phyloP scores from a whole-genome alignment of 2,329 filamentous ascomycete species.

The Acrocalymma vagum region DNA sequence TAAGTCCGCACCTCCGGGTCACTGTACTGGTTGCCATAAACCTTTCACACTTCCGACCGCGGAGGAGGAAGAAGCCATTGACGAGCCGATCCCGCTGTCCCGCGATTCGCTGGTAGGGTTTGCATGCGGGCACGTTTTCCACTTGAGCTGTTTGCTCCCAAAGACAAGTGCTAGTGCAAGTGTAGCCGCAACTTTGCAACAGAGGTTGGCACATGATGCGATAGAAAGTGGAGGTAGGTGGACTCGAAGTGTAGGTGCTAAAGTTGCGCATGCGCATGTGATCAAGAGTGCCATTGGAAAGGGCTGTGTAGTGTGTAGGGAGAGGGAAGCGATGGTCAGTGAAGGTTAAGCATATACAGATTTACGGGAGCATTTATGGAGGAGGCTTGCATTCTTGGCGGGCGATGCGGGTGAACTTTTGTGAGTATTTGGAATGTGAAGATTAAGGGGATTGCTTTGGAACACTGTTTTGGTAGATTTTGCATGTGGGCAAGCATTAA shows the following conservation, averaged over 20 bases:
- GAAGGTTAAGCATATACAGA: too few relatives aligned
- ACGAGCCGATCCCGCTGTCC: constrained; percentile 33
- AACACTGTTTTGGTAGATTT: too few relatives aligned
- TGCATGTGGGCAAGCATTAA: too few relatives aligned
- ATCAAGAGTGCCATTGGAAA: constrained; percentile 76
- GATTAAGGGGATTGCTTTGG: too few relatives aligned
- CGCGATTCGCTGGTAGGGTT: constrained; percentile 79
- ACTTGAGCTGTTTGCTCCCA: constrained; percentile 73
- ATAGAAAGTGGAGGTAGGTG: constrained; percentile 55
- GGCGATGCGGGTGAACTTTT: too few relatives aligned
- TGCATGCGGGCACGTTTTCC: constrained; percentile 83
- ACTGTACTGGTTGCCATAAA: constrained; percentile 43
- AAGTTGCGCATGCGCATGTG: constrained; percentile 73
- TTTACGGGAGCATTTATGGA: too few relatives aligned
- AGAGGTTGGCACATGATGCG: constrained; percentile 45
- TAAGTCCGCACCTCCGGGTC: constrained; percentile 40
- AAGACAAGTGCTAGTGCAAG: constrained; percentile 52
- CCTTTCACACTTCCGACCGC: constrained; percentile 41
- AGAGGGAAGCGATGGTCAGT: constrained; percentile 30
- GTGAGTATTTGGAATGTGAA: too few relatives aligned
- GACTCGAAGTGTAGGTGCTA: constrained; percentile 72
- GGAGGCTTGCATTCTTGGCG: too few relatives aligned
- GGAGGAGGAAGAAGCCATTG: constrained; percentile 36
- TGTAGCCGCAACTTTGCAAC: constrained; percentile 55
- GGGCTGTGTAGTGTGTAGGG: constrained; percentile 47